Conservation (phyloP, 1,284 basidiomycete species). For the Ceratobasidium theobromae region DNA sequence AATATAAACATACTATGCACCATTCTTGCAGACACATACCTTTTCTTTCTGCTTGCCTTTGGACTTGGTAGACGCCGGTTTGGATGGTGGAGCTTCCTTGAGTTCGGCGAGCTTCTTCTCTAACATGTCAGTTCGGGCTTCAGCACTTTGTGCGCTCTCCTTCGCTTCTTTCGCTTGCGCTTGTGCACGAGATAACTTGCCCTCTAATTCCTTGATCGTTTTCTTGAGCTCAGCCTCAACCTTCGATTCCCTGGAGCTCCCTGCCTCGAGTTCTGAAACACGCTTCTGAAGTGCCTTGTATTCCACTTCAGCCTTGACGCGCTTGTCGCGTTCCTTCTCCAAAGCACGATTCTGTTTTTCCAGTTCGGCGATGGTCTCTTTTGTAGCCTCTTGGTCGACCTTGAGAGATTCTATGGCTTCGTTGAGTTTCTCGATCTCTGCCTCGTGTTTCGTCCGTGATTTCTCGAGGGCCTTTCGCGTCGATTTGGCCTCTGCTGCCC, state of each 20-base stretch:
- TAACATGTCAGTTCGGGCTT: background rate
- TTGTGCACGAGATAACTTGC: slow-evolving; percentile 2
- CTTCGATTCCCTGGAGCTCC: background rate
- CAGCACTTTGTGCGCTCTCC: background rate
- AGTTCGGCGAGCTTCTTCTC: slow-evolving; percentile 5
- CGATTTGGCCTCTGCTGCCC: slow-evolving; percentile 1
- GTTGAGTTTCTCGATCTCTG: slow-evolving; percentile 19
- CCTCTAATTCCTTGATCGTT: slow-evolving; percentile 10
- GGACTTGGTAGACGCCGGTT: background rate
- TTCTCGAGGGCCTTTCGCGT: slow-evolving; percentile 18
- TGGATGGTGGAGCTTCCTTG: background rate
- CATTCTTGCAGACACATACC: background rate
- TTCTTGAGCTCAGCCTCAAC: slow-evolving; percentile 14
- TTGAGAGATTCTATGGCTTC: background rate
- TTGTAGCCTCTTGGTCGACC: background rate
- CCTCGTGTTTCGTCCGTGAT: slow-evolving; percentile 10
- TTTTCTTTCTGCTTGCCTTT: slow-evolving; percentile 7
- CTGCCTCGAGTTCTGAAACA: slow-evolving; percentile 3
- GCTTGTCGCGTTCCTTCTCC: slow-evolving; percentile 28
- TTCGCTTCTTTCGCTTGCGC: slow-evolving; percentile 10
- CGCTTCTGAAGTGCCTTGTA: slow-evolving; percentile 7
- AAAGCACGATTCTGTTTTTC: background rate
- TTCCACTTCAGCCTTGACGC: slow-evolving; percentile 9
- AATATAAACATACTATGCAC: background rate
- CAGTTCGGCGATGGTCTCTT: slow-evolving; percentile 9